Percentiles rank a stretch among this genome's conserved stretches.
phyloP scores from a whole-genome alignment of 139 green algal species.

The Coelastrella sp. region DNA sequence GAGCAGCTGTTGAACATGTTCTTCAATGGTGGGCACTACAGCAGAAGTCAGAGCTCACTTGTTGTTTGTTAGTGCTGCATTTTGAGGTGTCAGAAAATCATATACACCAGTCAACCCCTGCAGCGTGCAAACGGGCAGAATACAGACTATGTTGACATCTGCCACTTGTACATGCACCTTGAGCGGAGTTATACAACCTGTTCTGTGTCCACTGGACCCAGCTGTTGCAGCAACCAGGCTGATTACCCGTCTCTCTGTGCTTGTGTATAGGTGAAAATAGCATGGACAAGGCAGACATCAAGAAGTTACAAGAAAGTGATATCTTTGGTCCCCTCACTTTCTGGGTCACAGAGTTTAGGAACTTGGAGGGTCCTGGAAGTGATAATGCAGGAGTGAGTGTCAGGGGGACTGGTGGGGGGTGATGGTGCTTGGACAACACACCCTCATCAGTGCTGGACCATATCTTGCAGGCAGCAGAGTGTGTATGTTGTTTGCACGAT shows the following conservation, averaged over 20 bases:
- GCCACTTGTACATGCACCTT: no score
- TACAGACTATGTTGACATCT: no score
- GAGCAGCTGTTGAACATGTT: constrained; percentile 70
- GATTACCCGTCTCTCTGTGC: no score
- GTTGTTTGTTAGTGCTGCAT: neutral
- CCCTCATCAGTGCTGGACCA: no score
- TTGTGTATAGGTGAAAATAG: constrained; percentile 44
- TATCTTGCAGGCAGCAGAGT: neutral
- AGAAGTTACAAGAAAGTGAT: constrained; percentile 53
- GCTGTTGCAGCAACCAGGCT: no score
- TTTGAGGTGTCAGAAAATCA: no score
- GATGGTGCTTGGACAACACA: no score
- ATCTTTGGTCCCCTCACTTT: constrained; percentile 85
- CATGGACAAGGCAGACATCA: constrained; percentile 49
- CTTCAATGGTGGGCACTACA: constrained; percentile 27
- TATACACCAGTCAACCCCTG: no score
- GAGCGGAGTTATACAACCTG: no score
- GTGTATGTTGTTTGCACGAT: no score
- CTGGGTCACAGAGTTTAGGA: constrained; percentile 85
- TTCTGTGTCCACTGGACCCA: no score
- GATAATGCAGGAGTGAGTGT: constrained; percentile 14
- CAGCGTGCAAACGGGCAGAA: no score
- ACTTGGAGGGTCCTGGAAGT: constrained; percentile 49
- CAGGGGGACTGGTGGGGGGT: neutral
- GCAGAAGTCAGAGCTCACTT: neutral